Base-by-base conservation (phyloP, 805 yeast species). In the Torulaspora quercuum region DNA sequence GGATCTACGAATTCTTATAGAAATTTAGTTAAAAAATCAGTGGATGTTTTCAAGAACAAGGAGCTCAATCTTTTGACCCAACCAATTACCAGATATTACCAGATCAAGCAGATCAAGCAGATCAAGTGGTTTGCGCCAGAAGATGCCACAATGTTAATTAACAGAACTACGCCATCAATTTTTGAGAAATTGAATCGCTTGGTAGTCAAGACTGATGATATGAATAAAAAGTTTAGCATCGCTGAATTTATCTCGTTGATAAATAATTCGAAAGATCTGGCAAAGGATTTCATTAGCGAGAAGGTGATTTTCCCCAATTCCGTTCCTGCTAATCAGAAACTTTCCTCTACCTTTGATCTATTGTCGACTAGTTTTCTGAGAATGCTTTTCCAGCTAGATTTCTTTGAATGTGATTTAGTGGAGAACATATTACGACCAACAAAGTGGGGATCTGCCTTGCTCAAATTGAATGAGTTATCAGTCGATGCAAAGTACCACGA, bases 31-130 rank as follows among this genome's bases (percentile, higher is more conserved):
- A 64, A 61, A 24, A 59, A 61, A 23, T 68, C 74, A 30, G 63
- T 70, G 10, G 72, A 73, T 15, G 46, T 50, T 11, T 58, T 76
- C 38, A 73, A 82, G 37, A 80, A 81, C 36, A 70, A 72, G 48
- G 78, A 80, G 35, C 67, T 85, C 39, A 80, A 81, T 45, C 63
- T 85, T 33, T 62, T 89, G 14, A 76, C 94, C 10, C 79, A 76
- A 48, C 73, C 80, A 16, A 71, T 88, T 49, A 80, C 86, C 45
- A 78, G 97, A 55, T 90, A 85, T 61, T 87, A 78, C 57, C 97
- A 89, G 56, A 80, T 75, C 41, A 83, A 81, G 54, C 76, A 72
- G 38, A 69, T 85, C 24, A 64, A 69, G 28, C 73, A 73, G 16
- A 57, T 64, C 11, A 73, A 64, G 42, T 81, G 82, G 81, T 81